Evolutionary conservation across 177 flowering plant genomes (phyloP), one percentile per base, ranked within the genome.

Genomic region (Tripterygium wilfordii): DNA sequence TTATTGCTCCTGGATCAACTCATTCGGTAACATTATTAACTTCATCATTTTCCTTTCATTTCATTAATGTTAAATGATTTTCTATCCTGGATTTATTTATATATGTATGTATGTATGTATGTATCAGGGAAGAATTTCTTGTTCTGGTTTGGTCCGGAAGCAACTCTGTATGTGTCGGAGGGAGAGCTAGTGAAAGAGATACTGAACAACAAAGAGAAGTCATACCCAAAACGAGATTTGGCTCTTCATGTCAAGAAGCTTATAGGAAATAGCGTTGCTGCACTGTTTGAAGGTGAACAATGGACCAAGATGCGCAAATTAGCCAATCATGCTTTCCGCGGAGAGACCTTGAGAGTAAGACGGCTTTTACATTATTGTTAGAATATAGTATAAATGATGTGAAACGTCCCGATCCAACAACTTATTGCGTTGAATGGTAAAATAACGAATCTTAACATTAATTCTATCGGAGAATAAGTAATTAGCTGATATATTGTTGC

Each of bases 11-110:
- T 66, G 66, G 66, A 48, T 25, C 37, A 57, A 48, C 10, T 17
- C 18, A 4, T 58, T 53, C 27, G 71, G 66, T 62, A 57, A 48
- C 20, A 14, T 17, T n/a, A n/a, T n/a, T n/a, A n/a, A n/a, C n/a
- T n/a, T n/a, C n/a, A n/a, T n/a, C n/a, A n/a, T n/a, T n/a, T n/a
- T n/a, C n/a, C n/a, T n/a, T n/a, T n/a, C n/a, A n/a, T n/a, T n/a
- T n/a, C n/a, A n/a, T n/a, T n/a, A n/a, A n/a, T n/a, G n/a, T n/a
- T n/a, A n/a, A n/a, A n/a, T n/a, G n/a, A n/a, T 18, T 32, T n/a
- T 5, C 25, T 30, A 23, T 10, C 13, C 18, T 6, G 10, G 12
- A 12, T 36, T n/a, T n/a, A n/a, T n/a, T n/a, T n/a, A n/a, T n/a
- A n/a, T n/a, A n/a, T n/a, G n/a, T n/a, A n/a, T n/a, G n/a, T n/a